Conservation (phyloP, 352 stramenopile genomes). For the Phytopythium chamaehyphon region DNA sequence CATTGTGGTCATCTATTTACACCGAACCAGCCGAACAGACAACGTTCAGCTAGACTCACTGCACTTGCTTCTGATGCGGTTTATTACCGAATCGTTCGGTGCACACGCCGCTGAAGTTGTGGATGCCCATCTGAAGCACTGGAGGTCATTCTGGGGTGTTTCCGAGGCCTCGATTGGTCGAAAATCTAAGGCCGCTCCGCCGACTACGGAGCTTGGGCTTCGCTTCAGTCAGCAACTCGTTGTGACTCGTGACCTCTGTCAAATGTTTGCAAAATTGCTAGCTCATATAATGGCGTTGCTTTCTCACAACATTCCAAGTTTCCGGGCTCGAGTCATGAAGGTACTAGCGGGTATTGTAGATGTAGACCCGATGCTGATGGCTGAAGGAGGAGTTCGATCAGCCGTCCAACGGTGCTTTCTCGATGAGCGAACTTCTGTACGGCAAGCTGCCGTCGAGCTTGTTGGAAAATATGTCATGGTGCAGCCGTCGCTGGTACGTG, state of each 20-base stretch:
- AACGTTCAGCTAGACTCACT: conserved; percentile 38
- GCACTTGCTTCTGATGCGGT: conserved; percentile 53
- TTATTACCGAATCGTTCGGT: conserved; percentile 28
- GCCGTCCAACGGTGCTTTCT: conserved; percentile 66
- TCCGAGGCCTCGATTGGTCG: conserved; percentile 23
- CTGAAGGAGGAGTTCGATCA: conserved; percentile 43
- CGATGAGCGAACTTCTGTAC: conserved; percentile 76
- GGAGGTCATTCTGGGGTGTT: conserved; percentile 47
- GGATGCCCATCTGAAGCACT: conserved; percentile 30
- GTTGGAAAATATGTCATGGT: conserved; percentile 76
- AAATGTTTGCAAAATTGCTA: conserved; percentile 62
- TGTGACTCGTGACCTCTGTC: conserved; percentile 60
- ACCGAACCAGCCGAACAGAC: conserved; percentile 20
- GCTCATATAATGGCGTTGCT: conserved; percentile 75
- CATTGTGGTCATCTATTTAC: conserved; percentile 56
- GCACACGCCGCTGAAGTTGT: conserved; percentile 1
- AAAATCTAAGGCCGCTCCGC: conserved; percentile 38
- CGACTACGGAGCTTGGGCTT: conserved; percentile 39
- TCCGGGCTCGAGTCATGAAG: conserved; percentile 77
- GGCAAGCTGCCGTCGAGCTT: conserved; percentile 81
- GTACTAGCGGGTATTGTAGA: conserved; percentile 72
- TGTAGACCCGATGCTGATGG: conserved; percentile 84
- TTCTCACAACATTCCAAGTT: conserved; percentile 60
- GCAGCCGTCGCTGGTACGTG: conserved; percentile 70
- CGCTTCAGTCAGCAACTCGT: conserved; percentile 42